A percentile compares a stretch with the other conserved stretches of the same genome.
These are phyloP conservation scores for Phytophthora melonis DNA, from an alignment of 352 stramenopile species.

Conservation along the genomic window DNA sequence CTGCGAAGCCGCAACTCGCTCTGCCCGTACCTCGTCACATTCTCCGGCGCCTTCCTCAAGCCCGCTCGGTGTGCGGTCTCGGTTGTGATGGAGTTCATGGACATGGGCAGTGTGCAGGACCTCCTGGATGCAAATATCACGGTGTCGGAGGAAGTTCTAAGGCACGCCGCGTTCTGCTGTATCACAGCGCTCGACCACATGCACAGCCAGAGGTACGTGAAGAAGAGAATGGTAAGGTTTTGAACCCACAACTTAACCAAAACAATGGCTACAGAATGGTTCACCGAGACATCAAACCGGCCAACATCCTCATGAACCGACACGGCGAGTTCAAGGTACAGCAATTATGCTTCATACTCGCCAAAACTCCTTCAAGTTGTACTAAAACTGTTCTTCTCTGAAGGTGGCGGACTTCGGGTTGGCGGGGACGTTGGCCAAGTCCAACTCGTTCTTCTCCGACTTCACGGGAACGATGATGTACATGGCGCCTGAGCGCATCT, in stretches of 20 bases:
- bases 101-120: slow-evolving; percentile 90
- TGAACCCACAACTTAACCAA: no score
- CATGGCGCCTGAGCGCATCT: slow-evolving; percentile 95
- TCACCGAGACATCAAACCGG: slow-evolving; percentile 91
- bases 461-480: slow-evolving; percentile 95
- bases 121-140: slow-evolving; percentile 59
- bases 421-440: slow-evolving; percentile 77
- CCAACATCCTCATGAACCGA: slow-evolving; percentile 90
- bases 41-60: slow-evolving; percentile 90
- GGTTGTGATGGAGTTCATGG: slow-evolving; percentile 95
- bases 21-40: slow-evolving; percentile 89
- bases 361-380: background rate
- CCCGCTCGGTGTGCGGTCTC: slow-evolving; percentile 76
- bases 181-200: slow-evolving; percentile 88
- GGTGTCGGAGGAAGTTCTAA: slow-evolving; percentile 67
- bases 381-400: background rate
- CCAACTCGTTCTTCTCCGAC: slow-evolving; percentile 82
- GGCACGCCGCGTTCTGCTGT: slow-evolving; percentile 85
- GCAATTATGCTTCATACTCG: background rate
- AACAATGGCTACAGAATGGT: slow-evolving; percentile 29
- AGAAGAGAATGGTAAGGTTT: no score
- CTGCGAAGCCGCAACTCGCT: slow-evolving; percentile 1
- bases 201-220: slow-evolving; percentile 68
- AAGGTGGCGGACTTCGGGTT: slow-evolving; percentile 88
- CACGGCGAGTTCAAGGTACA: slow-evolving; percentile 86